Base-by-base conservation (phyloP, 1,284 basidiomycete genomes). In the Testicularia cyperi region DNA sequence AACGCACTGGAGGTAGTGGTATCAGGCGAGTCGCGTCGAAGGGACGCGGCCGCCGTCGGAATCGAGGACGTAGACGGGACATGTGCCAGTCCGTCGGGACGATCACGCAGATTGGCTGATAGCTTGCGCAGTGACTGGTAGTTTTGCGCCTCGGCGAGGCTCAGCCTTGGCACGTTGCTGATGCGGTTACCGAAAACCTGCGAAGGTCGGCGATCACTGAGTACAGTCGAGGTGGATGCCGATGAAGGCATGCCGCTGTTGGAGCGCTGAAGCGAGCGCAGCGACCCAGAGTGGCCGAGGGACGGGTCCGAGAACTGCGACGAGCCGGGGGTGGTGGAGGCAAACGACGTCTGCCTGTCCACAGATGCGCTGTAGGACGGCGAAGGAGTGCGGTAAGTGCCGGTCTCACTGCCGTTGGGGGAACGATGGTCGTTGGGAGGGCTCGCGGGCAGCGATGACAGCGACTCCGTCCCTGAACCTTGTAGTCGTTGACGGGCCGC, bases 101-200 rank as follows among this genome's bases (percentile, higher is more conserved):
- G 43, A 18, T 63, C 48, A 28, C 46, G 40, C 15, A 63, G 44
- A 25, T 33, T 63, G 53, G 35, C 51, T 27, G 60, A 63, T n/a
- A 57, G 44, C 27, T 57, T 57, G 38, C 60, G 53, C 2, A 63
- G 43, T 16, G 54, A 53, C 34, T 56, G 53, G 22, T 63, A 57
- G 40, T 63, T 53, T 28, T 63, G 60, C 45, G 51, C 47, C 33
- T 63, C 60, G 21, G 48, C 60, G 4, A 63, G 32, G 38, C 60
- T 57, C 36, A 63, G 41, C 21, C 57, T 30, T 0, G 49, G 57
- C n/a, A 61, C 28, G 38, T 43, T 54, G 42, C 44, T 49, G 33
- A 48, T 48, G 5, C 43, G 58, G 34, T 22, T 18, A 28, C 42
- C 33, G 44, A 52, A 40, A 38, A 48, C 31, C 48, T 62, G 53